A percentile compares a stretch with the other conserved stretches of the same genome.
phyloP scores from a whole-genome alignment of 1,284 basidiomycete genomes.

The Puccinia hordei region DNA sequence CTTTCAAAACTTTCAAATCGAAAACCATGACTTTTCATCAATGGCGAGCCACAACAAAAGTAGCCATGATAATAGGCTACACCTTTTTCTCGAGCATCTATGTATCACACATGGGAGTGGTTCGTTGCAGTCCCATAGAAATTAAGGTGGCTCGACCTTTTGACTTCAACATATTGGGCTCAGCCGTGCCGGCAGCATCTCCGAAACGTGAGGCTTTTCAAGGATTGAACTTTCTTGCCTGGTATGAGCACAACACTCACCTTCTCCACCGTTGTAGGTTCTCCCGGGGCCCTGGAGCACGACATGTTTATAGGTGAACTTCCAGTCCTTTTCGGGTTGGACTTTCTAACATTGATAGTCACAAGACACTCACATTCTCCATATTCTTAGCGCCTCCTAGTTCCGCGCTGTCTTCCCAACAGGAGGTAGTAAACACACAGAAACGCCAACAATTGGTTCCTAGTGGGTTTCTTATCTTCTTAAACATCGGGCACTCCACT shows the following conservation, averaged over 20 bases:
- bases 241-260: too few relatives aligned
- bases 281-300: neutral
- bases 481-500: too few relatives aligned
- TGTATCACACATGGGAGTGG: neutral
- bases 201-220: too few relatives aligned
- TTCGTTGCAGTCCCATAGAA: neutral
- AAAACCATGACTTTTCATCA: neutral
- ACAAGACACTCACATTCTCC: neutral
- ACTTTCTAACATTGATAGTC: neutral
- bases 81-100: neutral
- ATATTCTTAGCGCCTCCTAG: neutral
- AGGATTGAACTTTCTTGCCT: too few relatives aligned
- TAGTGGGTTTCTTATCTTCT: neutral
- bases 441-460: neutral
- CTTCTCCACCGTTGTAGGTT: too few relatives aligned
- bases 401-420: neutral
- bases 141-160: neutral
- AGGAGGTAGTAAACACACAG: neutral
- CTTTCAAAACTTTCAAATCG: neutral
- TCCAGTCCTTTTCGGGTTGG: neutral
- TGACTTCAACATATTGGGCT: neutral
- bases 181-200: too few relatives aligned
- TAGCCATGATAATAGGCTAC: neutral
- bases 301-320: neutral
- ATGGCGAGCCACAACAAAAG: neutral